A percentile compares a stretch with the other conserved stretches of the same genome.
phyloP scores from a whole-genome alignment of 1,284 basidiomycete genomes.

The Marasmius sp. region DNA sequence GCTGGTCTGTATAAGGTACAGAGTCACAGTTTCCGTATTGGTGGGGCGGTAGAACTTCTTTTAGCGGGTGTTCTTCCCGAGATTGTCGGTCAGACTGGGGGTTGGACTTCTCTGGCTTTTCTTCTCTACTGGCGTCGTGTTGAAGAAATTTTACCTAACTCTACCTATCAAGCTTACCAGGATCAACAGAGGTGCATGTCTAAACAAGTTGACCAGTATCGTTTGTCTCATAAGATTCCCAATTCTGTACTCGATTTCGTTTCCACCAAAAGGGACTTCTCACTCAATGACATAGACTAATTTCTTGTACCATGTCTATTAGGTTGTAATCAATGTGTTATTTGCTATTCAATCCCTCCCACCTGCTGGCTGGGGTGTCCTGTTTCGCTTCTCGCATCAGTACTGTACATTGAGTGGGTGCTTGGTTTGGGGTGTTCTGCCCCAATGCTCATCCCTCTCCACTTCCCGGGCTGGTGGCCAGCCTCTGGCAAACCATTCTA shows the following conservation, averaged over 20 bases:
- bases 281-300: not conserved
- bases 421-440: not conserved
- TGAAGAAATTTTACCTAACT: not conserved
- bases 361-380: not conserved
- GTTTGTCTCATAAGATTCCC: not conserved
- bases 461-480: not conserved
- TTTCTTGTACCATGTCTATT: not conserved
- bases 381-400: not conserved
- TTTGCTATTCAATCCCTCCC: not conserved
- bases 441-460: not conserved
- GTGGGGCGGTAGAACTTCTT: conserved; percentile 32
- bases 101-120: conserved; percentile 35
- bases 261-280: not conserved
- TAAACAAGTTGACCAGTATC: not conserved
- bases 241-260: not conserved
- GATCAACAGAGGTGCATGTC: not conserved
- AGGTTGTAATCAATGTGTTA: not conserved
- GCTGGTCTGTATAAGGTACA: conserved; percentile 18
- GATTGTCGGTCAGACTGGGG: conserved; percentile 29
- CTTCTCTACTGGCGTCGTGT: conserved; percentile 29
- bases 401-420: not conserved
- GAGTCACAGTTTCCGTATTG: conserved; percentile 37
- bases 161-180: not conserved
- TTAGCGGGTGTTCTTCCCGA: conserved; percentile 31
- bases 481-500: not conserved